Base-by-base conservation (phyloP, 345 rosid species). In the Eucalyptus decipiens region DNA sequence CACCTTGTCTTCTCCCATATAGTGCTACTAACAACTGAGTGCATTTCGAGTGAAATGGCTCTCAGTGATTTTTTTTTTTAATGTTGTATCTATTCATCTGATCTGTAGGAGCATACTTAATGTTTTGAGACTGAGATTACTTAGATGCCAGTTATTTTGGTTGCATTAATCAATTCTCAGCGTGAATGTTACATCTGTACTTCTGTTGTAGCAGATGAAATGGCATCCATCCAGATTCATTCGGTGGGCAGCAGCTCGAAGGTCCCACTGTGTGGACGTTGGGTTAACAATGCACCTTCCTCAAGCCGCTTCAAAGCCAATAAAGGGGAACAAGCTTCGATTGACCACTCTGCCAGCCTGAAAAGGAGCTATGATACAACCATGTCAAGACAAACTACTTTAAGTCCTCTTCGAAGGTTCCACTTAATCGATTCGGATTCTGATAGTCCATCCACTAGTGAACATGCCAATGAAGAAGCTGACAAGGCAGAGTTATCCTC, bases 391-490 rank as follows among this genome's bases (percentile, higher is more conserved):
- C 93, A 94, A 40, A 87, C 94, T 92, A 91, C 95, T 83, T 54
- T 89, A 80, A 97, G 99, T 90, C 99, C 99, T 90, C 96, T 96
- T 83, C 92, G 99, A 89, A 97, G 90, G 92, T 97, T 97, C 90
- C 97, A 93, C 92, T 92, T 97, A 76, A 90, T 97, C 83, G 98
- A 97, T 91, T 95, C 99, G 23, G 98, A 97, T 92, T 95, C 92
- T 24, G 97, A 96, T 86, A 94, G 94, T 88, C 94, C 94, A 90
- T 89, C 93, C 60, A 88, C 50, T n/a, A 58, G 90, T 48, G 89
- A 89, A 67, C 90, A 86, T 90, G 90, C 85, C 28, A 72, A 76
- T 60, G 72, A 92, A 90, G 93, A 86, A 87, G 89, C 93, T 90
- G 83, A 45, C 52, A 91, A 62, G 86, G 86, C 51, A 32, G 91